Base-by-base conservation (phyloP, 345 rosid genomes). In the Eucalyptus albens region DNA sequence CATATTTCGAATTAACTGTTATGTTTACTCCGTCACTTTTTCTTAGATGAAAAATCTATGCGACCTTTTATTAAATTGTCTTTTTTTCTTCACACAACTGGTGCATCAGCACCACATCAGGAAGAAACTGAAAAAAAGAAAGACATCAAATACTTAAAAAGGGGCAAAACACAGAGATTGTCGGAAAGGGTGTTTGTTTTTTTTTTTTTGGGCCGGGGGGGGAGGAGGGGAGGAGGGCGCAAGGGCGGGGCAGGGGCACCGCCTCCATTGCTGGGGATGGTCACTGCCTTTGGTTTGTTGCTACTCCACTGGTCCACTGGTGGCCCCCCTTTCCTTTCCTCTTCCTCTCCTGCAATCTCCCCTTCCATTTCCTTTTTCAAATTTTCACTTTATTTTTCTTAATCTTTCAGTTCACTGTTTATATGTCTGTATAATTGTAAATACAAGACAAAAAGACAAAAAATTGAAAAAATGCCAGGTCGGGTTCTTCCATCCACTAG, bases 231-330 rank as follows among this genome's bases (percentile, higher is more conserved):
- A 4, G 0, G 47, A 11, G 11, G 10, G 47, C 10, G 47, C 45
- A 44, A n/a, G 45, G 45, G 45, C 1, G 3, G 45, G 45, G 17
- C 2, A 2, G 40, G 40, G 2, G 4, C 11, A n/a, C 40, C 2
- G 13, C 62, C 72, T 7, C 5, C 37, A 62, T 60, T 60, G 67
- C n/a, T 2, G 7, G 67, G 15, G 15, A 26, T 29, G 67, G n/a
- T 60, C 67, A 60, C 15, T 60, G 67, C 67, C 67, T 60, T 60
- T 27, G 67, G 72, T 62, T n/a, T 6, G 72, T 62, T 17, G 17
- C 19, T 62, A 16, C 3, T 8, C 33, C 17, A n/a, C 77, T n/a
- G 19, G 77, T 8, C 33, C 16, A n/a, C 77, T n/a, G 19, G 77
- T 65, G 21, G 77, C 37, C 77, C 37, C 19, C 11, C 17, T 31